Evolutionary conservation across 495 filamentous ascomycete species (phyloP), one percentile per base, ranked within the genome.

Genomic region (Trichocladium antarcticum): DNA sequence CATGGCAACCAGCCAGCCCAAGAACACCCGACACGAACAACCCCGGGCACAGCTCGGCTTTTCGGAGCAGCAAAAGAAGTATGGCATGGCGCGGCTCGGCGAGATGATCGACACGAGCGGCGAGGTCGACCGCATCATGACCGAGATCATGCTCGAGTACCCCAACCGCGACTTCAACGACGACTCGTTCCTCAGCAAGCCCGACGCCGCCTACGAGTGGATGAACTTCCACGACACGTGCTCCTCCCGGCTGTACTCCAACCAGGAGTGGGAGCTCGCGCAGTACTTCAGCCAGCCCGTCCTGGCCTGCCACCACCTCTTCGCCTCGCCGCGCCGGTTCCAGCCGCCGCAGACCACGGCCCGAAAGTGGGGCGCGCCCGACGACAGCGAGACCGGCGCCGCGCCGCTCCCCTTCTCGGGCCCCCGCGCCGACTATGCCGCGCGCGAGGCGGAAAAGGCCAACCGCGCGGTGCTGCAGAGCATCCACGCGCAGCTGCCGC

Each of bases 81-180:
- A 80, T 46, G 86, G 80, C 19, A 85, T 87, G 69, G 76, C 82
- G 29, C 77, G 84, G 31, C 69, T 98, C n/a, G 76, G 83, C 34
- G 85, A 95, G 54, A 84, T 95, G 76, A 74, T 96, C 15, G 88
- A 95, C 56, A 83, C 86, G 0, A 82, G 84, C 55, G 93, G 87
- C 28, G 92, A 98, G 24, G 76, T 82, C 47, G 90, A 96, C 64
- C 81, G 84, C 34, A 87, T 95, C 55, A 72, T 90, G 46, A 80
- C 83, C 7, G 81, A 81, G 55, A 69, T 88, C 60, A 95, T 95
- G 62, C 68, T 81, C 29, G 73, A 82, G 53, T 98, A 95, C 60
- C 87, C 89, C 7, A 79, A 79, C 42, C 84, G 87, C 43, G 77
- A 87, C 24, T 97, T 83, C 64, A 89, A 95, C 68, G 92, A 98